These are phyloP conservation scores for Thelephora terrestris DNA, from an alignment of 1,284 basidiomycete species.

Conservation along the genomic window DNA sequence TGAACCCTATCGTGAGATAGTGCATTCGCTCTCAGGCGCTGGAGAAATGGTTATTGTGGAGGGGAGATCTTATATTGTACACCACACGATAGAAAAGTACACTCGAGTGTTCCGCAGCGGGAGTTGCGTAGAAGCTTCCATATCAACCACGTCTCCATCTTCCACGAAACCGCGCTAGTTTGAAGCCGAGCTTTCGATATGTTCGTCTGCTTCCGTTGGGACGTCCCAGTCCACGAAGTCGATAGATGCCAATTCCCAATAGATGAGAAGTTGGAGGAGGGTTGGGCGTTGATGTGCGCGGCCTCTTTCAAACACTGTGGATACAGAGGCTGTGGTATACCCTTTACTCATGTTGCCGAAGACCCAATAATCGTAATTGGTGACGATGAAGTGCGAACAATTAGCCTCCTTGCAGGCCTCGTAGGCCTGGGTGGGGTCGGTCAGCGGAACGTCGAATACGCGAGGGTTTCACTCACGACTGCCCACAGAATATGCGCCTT, in stretches of 20 bases:
- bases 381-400: constrained; percentile 11
- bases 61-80: too few species aligned
- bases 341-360: constrained; percentile 11
- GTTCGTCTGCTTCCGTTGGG: neutral
- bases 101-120: too few species aligned
- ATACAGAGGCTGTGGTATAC: neutral
- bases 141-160: too few species aligned
- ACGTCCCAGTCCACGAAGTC: neutral
- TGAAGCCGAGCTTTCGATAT: too few species aligned
- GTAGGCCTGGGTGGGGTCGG: constrained; percentile 3
- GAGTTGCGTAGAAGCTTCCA: too few species aligned
- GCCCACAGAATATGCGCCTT: constrained; percentile 9
- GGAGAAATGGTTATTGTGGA: too few species aligned
- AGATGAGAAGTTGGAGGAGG: neutral
- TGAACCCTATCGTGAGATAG: constrained; percentile 41
- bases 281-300: neutral
- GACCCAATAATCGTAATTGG: constrained; percentile 10
- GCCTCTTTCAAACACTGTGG: neutral
- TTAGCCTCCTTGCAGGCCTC: constrained; percentile 8
- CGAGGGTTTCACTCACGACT: constrained; percentile 2
- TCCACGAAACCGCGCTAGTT: too few species aligned
- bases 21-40: neutral
- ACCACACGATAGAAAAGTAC: too few species aligned
- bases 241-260: neutral
- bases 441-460: neutral